Percentiles rank a stretch among this genome's conserved stretches.
phyloP scores from a whole-genome alignment of 352 stramenopile genomes.

The Phytophthora multivora region DNA sequence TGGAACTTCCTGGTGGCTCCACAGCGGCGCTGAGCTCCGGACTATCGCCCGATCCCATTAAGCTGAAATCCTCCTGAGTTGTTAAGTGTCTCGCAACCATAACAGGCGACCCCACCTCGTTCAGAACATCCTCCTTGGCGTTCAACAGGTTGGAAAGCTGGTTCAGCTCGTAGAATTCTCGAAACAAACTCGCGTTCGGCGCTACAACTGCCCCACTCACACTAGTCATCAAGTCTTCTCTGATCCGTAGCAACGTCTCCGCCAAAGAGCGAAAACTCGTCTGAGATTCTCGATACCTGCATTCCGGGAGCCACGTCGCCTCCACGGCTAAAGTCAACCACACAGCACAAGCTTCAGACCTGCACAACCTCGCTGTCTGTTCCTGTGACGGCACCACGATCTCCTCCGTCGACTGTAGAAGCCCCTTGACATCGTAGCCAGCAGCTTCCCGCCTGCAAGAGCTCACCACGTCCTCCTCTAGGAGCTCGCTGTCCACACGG shows the following conservation, averaged over 20 bases:
- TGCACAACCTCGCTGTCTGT: conserved; percentile 33
- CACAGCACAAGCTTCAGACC: conserved; percentile 23
- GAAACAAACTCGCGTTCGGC: conserved; percentile 34
- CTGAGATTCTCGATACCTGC: conserved; percentile 35
- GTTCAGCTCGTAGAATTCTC: conserved; percentile 33
- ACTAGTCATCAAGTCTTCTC: conserved; percentile 24
- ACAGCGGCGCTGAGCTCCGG: conserved; percentile 3
- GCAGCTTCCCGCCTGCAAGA: conserved; percentile 21
- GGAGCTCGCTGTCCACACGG: conserved; percentile 29
- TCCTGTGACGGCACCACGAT: conserved; percentile 13
- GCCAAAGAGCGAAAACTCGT: conserved; percentile 35
- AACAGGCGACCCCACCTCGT: conserved; percentile 9
- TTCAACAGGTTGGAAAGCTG: conserved; percentile 26
- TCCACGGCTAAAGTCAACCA: conserved; percentile 24
- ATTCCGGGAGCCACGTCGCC: conserved; percentile 34
- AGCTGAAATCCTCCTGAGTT: conserved; percentile 14
- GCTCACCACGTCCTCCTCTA: conserved; percentile 15
- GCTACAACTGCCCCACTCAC: conserved; percentile 2
- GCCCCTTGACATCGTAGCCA: conserved; percentile 20
- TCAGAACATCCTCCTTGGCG: conserved; percentile 2
- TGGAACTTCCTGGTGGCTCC: conserved; percentile 13
- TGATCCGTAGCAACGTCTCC: conserved; percentile 36
- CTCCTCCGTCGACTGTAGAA: conserved; percentile 12
- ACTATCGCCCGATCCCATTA: conserved; percentile 12
- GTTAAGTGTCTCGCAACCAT: conserved; percentile 23